Conservation (phyloP, 2,329 filamentous ascomycete genomes). For the Shiraia bambusicola region DNA sequence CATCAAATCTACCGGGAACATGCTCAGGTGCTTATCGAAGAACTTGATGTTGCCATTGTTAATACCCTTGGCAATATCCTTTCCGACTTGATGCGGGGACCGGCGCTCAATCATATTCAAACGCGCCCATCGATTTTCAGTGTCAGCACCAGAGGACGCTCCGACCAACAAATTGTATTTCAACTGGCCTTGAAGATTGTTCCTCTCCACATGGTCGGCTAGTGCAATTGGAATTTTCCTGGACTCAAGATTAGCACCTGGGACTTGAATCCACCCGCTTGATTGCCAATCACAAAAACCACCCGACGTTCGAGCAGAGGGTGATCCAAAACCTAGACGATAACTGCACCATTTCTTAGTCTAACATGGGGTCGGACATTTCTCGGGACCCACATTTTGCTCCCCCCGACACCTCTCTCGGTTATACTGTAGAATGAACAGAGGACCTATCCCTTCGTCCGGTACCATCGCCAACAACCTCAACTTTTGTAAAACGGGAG, state of each 20-base stretch:
- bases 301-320: not conserved
- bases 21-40: conserved; percentile 90
- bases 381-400: conserved; percentile 23
- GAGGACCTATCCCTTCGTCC: not conserved
- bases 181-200: conserved; percentile 77
- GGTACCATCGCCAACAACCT: not conserved
- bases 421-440: too few species aligned
- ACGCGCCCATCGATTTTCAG: conserved; percentile 86
- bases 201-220: conserved; percentile 86
- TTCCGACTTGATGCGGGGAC: conserved; percentile 85
- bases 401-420: conserved; percentile 13
- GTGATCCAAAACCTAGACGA: not conserved
- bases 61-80: conserved; percentile 86
- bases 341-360: not conserved
- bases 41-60: conserved; percentile 87
- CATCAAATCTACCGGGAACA: conserved; percentile 86
- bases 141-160: conserved; percentile 85
- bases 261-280: not conserved
- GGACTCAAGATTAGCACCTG: not conserved
- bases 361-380: conserved; percentile 26
- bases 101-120: conserved; percentile 88
- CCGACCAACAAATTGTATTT: conserved; percentile 88
- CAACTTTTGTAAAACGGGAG: not conserved
- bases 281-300: not conserved
- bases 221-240: conserved; percentile 82